Evolutionary conservation across 2,329 filamentous ascomycete genomes (phyloP).

Genomic region (Botryosphaeria agaves): DNA sequence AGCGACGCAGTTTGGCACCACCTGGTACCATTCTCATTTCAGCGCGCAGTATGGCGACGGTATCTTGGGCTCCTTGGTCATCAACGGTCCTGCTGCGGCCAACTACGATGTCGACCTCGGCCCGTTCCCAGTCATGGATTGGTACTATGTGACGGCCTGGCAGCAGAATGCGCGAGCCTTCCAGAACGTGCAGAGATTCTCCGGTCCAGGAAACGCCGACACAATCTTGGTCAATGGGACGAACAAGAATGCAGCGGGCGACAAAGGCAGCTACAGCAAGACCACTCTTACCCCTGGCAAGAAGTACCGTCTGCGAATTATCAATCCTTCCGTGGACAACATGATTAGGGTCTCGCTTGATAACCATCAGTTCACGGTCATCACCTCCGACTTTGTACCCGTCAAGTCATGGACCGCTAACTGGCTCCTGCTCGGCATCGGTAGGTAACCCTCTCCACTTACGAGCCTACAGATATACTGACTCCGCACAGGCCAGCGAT

Average conservation of each 20-base stretch:
- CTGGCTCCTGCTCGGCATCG: slow-evolving; percentile 22
- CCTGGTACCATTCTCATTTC: slow-evolving; percentile 16
- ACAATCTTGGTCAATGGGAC: slow-evolving; percentile 25
- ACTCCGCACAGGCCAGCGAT: no score
- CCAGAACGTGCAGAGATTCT: slow-evolving; percentile 12
- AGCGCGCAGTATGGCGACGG: slow-evolving; percentile 20
- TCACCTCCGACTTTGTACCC: slow-evolving; percentile 19
- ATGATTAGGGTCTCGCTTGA: slow-evolving; percentile 23
- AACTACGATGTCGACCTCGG: slow-evolving; percentile 13
- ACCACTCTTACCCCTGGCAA: slow-evolving; percentile 15
- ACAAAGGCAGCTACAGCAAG: slow-evolving; percentile 12
- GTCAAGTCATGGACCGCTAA: slow-evolving; percentile 12
- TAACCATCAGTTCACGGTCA: slow-evolving; percentile 16
- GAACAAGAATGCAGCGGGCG: slow-evolving; percentile 18
- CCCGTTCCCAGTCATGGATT: slow-evolving; percentile 6
- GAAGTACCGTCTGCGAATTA: slow-evolving; percentile 24
- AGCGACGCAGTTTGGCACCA: slow-evolving; percentile 30
- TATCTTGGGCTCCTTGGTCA: slow-evolving; percentile 16
- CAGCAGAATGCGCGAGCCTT: slow-evolving; percentile 12
- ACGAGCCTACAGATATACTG: neutral
- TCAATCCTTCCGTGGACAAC: slow-evolving; percentile 28
- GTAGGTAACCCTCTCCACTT: neutral
- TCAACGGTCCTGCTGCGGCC: slow-evolving; percentile 19
- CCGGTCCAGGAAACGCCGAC: slow-evolving; percentile 24
- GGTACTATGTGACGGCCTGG: slow-evolving; percentile 12